Evolutionary conservation across 2,329 filamentous ascomycete genomes (phyloP), one percentile per base, ranked within the genome.

Genomic region (Ciborinia camelliae): DNA sequence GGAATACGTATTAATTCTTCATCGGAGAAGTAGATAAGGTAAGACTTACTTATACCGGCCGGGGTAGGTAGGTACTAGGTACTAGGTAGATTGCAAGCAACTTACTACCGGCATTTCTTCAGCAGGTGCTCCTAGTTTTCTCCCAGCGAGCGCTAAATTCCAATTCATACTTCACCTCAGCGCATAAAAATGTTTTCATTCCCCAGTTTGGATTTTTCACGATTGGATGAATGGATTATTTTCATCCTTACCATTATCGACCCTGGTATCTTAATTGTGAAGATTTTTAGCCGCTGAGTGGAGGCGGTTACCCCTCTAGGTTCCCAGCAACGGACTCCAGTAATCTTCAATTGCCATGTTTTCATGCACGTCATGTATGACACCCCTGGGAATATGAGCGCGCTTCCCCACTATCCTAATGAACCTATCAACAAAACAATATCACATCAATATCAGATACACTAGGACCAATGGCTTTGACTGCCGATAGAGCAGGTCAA

Each of bases 321-420:
- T 55, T 32, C 3, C 37, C n/a, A 47, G 48, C 51, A 45, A 54
- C 28, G 23, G 28, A 59, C n/a, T 52, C 58, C 45, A 61, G 58
- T 61, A 50, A 50, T 50, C 45, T 51, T 57, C 51, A 37, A 55
- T 54, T 63, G 30, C 41, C 61, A 57, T 57, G 32, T 35, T 57
- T 57, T 58, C 61, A 63, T 63, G 62, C 62, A 59, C 52, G 62
- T 63, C 53, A 63, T 63, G 52, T 63, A 59, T 50, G 43, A 59
- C 45, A 51, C n/a, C 54, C 61, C 32, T 57, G 20, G 30, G 30
- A 45, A 63, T 20, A 58, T 41, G 53, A 63, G 53, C 62, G 62
- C 62, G 53, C 53, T 63, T 63, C 53, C 26, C 62, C 62, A 50
- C 62, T 50, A 30, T 15, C 43, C n/a, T n/a, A 63, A 41, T 50